Evolutionary conservation across 129 eudicot species (phyloP).

Genomic region (Solidago caesia): DNA sequence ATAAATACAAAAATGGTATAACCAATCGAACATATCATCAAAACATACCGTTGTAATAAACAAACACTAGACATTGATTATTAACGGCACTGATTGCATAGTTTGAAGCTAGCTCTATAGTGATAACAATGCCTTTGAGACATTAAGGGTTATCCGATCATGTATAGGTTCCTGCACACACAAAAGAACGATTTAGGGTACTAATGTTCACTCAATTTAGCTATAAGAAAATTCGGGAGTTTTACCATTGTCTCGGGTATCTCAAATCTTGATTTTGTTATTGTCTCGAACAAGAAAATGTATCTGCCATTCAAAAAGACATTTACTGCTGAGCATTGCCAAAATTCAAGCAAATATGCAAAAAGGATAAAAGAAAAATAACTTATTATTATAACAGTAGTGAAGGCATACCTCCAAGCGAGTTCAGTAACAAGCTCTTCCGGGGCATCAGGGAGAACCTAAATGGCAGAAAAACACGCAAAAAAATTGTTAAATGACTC

Average conservation of each 20-base stretch:
- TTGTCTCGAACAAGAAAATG: constrained; percentile 83
- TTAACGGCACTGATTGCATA: background rate
- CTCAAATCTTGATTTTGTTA: constrained; percentile 75
- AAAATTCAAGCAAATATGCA: background rate
- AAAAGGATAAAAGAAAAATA: background rate
- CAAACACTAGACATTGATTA: constrained; percentile 3
- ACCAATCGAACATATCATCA: no score
- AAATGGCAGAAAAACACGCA: constrained; percentile 4
- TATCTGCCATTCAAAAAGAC: constrained; percentile 51
- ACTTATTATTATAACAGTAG: constrained; percentile 11
- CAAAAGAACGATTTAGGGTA: constrained; percentile 15
- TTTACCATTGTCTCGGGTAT: constrained; percentile 55
- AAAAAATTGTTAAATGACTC: constrained; percentile 3
- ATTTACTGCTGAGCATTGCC: background rate
- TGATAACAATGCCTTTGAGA: constrained; percentile 58
- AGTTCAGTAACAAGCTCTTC: constrained; percentile 91
- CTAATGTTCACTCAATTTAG: background rate
- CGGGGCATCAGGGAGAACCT: constrained; percentile 98
- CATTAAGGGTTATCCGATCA: constrained; percentile 76
- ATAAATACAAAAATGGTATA: no score
- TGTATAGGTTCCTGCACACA: constrained; percentile 76
- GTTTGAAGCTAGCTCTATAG: constrained; percentile 29
- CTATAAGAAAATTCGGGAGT: background rate
- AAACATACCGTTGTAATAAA: background rate
- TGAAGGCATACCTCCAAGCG: constrained; percentile 77